Conservation (phyloP, 2,329 filamentous ascomycete genomes). For the Aureobasidium sp. region DNA sequence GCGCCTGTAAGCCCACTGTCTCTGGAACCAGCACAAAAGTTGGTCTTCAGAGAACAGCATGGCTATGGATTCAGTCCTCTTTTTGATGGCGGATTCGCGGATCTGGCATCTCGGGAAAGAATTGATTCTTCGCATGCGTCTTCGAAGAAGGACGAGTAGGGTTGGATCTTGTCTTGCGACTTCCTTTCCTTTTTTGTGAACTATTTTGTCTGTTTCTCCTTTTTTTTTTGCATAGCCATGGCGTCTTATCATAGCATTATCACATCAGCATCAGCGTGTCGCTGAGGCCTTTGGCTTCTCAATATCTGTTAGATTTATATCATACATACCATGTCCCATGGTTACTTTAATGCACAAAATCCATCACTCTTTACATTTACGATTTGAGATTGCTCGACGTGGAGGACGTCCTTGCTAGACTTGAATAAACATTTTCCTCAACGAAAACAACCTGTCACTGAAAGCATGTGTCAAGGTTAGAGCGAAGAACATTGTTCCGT, state of each 20-base stretch:
- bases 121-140: background rate
- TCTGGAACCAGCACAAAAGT: background rate
- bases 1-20: conserved; percentile 1
- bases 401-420: too few relatives aligned
- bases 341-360: background rate
- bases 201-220: background rate
- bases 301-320: background rate
- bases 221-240: conserved; percentile 1
- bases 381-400: too few relatives aligned
- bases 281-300: background rate
- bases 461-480: too few relatives aligned
- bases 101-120: background rate
- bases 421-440: background rate
- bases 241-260: background rate
- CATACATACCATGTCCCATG: background rate
- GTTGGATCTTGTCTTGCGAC: background rate
- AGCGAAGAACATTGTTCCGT: background rate
- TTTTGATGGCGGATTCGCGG: background rate
- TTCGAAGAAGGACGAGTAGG: background rate
- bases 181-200: background rate
- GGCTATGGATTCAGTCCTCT: background rate
- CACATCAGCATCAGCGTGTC: background rate
- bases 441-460: background rate
- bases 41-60: background rate
- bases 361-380: background rate